Evolutionary conservation across 495 filamentous ascomycete species (phyloP), one percentile per base, ranked within the genome.

Genomic region (Bacidia gigantensis): DNA sequence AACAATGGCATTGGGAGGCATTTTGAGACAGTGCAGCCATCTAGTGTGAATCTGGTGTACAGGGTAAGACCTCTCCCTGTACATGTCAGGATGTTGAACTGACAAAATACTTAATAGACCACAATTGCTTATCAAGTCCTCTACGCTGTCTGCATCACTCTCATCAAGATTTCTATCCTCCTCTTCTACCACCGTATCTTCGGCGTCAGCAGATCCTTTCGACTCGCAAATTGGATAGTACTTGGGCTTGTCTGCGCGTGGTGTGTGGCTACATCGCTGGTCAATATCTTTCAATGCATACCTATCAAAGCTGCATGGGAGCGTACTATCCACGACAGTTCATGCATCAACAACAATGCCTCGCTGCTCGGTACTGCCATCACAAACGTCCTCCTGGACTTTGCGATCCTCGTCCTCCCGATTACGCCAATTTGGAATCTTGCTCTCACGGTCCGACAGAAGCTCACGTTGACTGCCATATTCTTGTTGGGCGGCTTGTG

Each of bases 171-270:
- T 3, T 59, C 56, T 46, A 56, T 65, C 51, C 43, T 64, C 11
- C 55, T 51, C 46, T 64, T 65, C 61, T 64, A 60, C 52, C 40
- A 60, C n/a, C 59, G 62, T 5, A 57, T 65, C 47, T 62, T 65
- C 54, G 40, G 49, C 11, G 32, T 51, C 20, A 11, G 12, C 49
- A 51, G 39, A 51, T 10, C 29, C 22, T 51, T 47, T 26, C 23
- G 42, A 32, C 39, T 29, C 21, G 21, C 43, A 23, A 22, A 32
- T n/a, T 23, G 20, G 7, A n/a, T 39, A 11, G 7, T 53, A 25
- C 42, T 53, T 29, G 25, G 32, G 18, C 51, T 48, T 23, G 49
- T 51, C 49, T 22, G 18, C 0, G 20, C 17, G 38, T 51, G 49
- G 49, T 41, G 26, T 5, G n/a, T 51, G n/a, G 29, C 49, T 38